These are phyloP conservation scores for Vaccinium corymbosum DNA, from an alignment of 148 eudicot species.

Conservation along the genomic window DNA sequence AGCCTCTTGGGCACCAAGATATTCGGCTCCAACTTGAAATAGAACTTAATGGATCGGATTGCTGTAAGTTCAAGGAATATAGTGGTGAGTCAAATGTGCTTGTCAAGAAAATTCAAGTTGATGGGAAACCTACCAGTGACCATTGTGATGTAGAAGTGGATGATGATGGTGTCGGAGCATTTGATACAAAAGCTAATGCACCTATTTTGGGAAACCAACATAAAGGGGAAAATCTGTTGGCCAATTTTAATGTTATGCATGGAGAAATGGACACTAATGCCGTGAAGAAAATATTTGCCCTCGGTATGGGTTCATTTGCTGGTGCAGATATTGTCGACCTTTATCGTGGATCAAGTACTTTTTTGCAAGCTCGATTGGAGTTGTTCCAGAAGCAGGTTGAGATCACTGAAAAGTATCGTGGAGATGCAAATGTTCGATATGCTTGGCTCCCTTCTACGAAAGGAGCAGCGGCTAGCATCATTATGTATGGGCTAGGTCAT, in stretches of 20 bases:
- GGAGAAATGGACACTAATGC: conserved; percentile 29
- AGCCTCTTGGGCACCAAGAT: conserved; percentile 36
- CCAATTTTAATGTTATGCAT: conserved; percentile 16
- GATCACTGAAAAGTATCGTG: conserved; percentile 56
- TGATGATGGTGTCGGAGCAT: conserved; percentile 42
- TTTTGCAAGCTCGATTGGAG: conserved; percentile 52
- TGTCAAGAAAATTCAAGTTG: conserved; percentile 46
- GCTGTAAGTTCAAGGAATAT: conserved; percentile 35
- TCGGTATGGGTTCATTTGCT: conserved; percentile 38
- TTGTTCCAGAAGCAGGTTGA: conserved; percentile 77
- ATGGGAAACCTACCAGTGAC: conserved; percentile 20
- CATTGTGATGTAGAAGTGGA: conserved; percentile 35
- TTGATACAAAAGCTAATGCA: conserved; percentile 34
- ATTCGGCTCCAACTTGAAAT: conserved; percentile 76
- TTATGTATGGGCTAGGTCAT: conserved; percentile 60
- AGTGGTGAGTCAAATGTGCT: conserved; percentile 66
- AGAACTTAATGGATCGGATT: conserved; percentile 51
- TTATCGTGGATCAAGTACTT: conserved; percentile 33
- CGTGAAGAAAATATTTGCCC: conserved; percentile 46
- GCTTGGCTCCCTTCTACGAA: conserved; percentile 86
- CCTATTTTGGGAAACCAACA: conserved; percentile 36
- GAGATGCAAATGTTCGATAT: conserved; percentile 66
- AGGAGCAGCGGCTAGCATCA: conserved; percentile 35
- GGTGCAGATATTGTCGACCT: conserved; percentile 42
- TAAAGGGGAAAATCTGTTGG: conserved; percentile 19